A percentile compares a stretch with the other conserved stretches of the same genome.
Conservation (phyloP, 768 basidiomycete species). For the Kwoniella sp. region DNA sequence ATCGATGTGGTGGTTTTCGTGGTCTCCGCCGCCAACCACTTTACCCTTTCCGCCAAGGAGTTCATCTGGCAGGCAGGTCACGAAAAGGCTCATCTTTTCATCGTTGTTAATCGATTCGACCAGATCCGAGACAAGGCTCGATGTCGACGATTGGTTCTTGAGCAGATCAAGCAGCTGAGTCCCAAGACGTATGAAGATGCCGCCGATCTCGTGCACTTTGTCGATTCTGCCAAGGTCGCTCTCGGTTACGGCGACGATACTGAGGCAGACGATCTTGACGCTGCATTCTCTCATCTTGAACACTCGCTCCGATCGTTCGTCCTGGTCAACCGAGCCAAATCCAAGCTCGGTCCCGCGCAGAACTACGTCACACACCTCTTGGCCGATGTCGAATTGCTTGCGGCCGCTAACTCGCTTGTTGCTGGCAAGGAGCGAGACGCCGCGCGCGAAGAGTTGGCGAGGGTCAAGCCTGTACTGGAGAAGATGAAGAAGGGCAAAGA, state of each 20-base stretch:
- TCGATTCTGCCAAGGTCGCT: slow-evolving; percentile 74
- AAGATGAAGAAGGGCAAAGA: slow-evolving; percentile 78
- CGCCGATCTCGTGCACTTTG: slow-evolving; percentile 94
- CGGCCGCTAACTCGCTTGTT: slow-evolving; percentile 80
- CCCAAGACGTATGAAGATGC: slow-evolving; percentile 91
- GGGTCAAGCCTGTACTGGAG: slow-evolving; percentile 78
- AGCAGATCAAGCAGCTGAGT: slow-evolving; percentile 89
- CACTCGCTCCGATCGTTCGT: slow-evolving; percentile 89
- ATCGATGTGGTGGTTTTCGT: slow-evolving; percentile 99
- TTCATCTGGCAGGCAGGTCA: slow-evolving; percentile 90
- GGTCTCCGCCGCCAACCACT: slow-evolving; percentile 97
- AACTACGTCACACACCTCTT: slow-evolving; percentile 91
- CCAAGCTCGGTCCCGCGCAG: slow-evolving; percentile 88
- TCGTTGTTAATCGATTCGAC: slow-evolving; percentile 97
- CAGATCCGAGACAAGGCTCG: slow-evolving; percentile 93
- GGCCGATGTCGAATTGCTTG: slow-evolving; percentile 83
- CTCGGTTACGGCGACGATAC: slow-evolving; percentile 60
- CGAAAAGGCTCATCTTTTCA: slow-evolving; percentile 97
- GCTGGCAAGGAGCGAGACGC: slow-evolving; percentile 74
- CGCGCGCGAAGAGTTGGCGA: slow-evolving; percentile 70
- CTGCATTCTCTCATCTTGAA: slow-evolving; percentile 82
- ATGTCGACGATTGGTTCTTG: slow-evolving; percentile 81
- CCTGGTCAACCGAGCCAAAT: slow-evolving; percentile 90
- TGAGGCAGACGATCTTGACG: slow-evolving; percentile 56
- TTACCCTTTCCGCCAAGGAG: slow-evolving; percentile 91